Percentiles rank a stretch among this genome's conserved stretches.
phyloP scores from a whole-genome alignment of 768 basidiomycete genomes.

The Naganishia friedmannii region DNA sequence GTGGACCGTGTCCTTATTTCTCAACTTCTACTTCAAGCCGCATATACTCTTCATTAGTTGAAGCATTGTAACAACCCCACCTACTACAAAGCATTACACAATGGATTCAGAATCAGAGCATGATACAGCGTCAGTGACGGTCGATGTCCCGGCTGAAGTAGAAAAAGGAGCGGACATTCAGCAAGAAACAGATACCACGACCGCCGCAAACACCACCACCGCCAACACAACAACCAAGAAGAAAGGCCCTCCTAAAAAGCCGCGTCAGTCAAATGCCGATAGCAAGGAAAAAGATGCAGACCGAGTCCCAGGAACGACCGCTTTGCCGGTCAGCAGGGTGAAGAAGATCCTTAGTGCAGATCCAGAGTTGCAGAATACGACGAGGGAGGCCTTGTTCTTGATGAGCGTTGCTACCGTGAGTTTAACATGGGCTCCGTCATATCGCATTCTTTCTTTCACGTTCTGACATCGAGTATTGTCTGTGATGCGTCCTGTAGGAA shows the following conservation, averaged over 20 bases:
- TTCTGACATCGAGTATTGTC: not conserved
- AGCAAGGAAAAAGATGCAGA: not conserved
- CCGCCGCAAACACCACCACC: not conserved
- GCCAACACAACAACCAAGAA: conserved; percentile 14
- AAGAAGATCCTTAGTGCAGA: conserved; percentile 84
- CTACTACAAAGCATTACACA: too few relatives aligned
- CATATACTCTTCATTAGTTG: too few relatives aligned
- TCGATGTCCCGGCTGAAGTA: not conserved
- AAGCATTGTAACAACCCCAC: too few relatives aligned
- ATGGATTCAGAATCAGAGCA: too few relatives aligned
- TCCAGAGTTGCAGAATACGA: conserved; percentile 59
- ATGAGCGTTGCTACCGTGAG: conserved; percentile 75
- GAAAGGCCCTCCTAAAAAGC: conserved; percentile 11
- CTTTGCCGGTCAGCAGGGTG: conserved; percentile 72
- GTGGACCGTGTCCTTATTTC: not conserved
- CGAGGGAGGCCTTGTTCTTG: conserved; percentile 72
- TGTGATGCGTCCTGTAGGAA: conserved; percentile 56
- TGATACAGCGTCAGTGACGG: not conserved
- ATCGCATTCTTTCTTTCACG: not conserved
- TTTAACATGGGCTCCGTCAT: not conserved
- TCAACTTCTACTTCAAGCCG: too few relatives aligned
- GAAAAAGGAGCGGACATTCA: not conserved
- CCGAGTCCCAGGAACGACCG: conserved; percentile 63
- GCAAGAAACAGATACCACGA: not conserved
- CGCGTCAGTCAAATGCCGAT: not conserved